phyloP scores from a whole-genome alignment of 2,329 filamentous ascomycete species.

The Fusarium fujikuroi region DNA sequence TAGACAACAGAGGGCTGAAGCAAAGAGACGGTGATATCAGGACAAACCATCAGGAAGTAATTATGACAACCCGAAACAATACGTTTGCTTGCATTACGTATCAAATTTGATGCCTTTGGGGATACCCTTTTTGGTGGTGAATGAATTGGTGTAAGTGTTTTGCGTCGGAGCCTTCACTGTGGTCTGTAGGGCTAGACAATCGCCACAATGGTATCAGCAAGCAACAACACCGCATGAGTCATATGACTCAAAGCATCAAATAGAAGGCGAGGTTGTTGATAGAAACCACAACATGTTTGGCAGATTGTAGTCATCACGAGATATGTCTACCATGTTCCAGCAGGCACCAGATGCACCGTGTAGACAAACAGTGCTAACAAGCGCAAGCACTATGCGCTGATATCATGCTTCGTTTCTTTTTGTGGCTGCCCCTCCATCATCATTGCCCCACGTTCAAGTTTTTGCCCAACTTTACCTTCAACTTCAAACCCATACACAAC shows the following conservation, averaged over 20 bases:
- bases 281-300: not conserved
- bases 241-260: not conserved
- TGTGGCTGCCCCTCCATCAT: conserved; percentile 45
- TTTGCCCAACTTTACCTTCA: conserved; percentile 37
- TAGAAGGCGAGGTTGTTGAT: fast-evolving
- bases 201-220: not conserved
- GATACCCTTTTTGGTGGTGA: not conserved
- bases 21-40: not conserved
- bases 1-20: not conserved
- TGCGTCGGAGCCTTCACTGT: not conserved
- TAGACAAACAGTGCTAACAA: conserved; percentile 1
- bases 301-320: not conserved
- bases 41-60: not conserved
- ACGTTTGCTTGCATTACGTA: fast-evolving
- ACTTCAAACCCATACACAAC: conserved; percentile 1
- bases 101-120: not conserved
- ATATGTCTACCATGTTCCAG: conserved; percentile 23
- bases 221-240: not conserved
- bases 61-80: fast-evolving
- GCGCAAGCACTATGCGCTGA: conserved; percentile 45
- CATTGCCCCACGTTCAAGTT: conserved; percentile 46
- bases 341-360: conserved; percentile 28
- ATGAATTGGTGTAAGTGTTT: not conserved
- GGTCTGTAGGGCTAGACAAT: not conserved
- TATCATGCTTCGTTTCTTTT: conserved; percentile 42